phyloP scores from a whole-genome alignment of 495 filamentous ascomycete species.

The Xanthoparmelia taractica region DNA sequence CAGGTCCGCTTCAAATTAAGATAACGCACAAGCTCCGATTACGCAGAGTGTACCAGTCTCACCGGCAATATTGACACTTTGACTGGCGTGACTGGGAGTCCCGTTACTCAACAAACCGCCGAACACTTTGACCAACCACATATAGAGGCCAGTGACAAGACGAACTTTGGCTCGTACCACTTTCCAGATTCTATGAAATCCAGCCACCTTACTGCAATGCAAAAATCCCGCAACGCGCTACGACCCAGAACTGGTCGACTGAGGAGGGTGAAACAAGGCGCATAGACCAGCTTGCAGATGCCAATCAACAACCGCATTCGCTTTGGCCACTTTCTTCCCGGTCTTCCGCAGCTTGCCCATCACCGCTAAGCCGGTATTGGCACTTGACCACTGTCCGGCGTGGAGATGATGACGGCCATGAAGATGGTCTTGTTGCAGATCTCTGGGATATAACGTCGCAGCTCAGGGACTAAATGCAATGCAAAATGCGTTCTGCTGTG shows the following conservation, averaged over 20 bases:
- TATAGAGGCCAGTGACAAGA: slow-evolving; percentile 2
- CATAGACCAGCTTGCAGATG: slow-evolving; percentile 89
- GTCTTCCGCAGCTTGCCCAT: slow-evolving; percentile 61
- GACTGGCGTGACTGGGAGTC: slow-evolving; percentile 60
- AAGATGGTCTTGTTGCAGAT: slow-evolving; percentile 33
- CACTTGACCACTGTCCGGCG: slow-evolving; percentile 82
- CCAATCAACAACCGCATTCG: slow-evolving; percentile 87
- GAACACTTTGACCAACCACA: slow-evolving; percentile 21
- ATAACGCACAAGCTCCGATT: background rate
- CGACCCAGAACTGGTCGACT: slow-evolving; percentile 65
- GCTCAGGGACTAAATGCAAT: background rate
- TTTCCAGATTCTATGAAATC: slow-evolving; percentile 44
- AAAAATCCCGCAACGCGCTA: slow-evolving; percentile 70
- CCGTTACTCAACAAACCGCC: slow-evolving; percentile 72
- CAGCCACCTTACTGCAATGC: slow-evolving; percentile 24
- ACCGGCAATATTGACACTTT: background rate
- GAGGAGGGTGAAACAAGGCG: slow-evolving; percentile 57
- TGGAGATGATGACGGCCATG: slow-evolving; percentile 66
- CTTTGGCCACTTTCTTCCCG: slow-evolving; percentile 42
- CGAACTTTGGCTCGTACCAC: background rate
- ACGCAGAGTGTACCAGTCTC: background rate
- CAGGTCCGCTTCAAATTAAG: background rate
- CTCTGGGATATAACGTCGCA: background rate
- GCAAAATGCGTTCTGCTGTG: background rate
- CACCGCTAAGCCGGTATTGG: slow-evolving; percentile 80